Evolutionary conservation across 1,284 basidiomycete species (phyloP), one percentile per base, ranked within the genome.

Genomic region (Afroboletus lepidellus): DNA sequence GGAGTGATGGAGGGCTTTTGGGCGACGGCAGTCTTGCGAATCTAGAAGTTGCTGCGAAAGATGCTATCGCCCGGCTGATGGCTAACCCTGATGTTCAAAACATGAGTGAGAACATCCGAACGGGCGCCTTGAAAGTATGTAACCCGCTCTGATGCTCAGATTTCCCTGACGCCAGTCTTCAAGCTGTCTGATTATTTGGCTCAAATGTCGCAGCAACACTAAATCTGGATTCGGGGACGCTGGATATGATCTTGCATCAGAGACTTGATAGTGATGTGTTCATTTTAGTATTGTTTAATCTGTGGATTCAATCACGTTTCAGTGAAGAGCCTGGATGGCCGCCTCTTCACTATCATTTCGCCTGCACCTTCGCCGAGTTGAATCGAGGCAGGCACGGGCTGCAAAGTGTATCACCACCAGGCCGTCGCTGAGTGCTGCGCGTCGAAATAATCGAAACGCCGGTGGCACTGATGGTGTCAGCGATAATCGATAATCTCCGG

Each of bases 11-110:
- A 1, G 74, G 79, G 20, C 54, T 85, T 51, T 68, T 84, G 18
- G 85, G 81, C 18, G 81, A 90, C 61, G 86, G 87, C 21, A 89
- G 82, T 59, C 78, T 94, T 54, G 82, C 86, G 6, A 78, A 79
- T 29, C 60, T 95, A 23, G 94, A 97, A 73, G 69, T 74, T 34
- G 87, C 85, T 8, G 92, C 94, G 34, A 81, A 86, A 64, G 94
- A 97, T 62, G 84, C 88, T 3, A 79, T 94, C 25, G 73, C 83
- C 18, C 80, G 84, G 56, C 83, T 96, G 29, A 76, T 97, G 74
- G 81, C 90, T 0, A 95, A 95, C 65, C 92, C 92, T 2, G 92
- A 96, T 65, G 89, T 97, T 33, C 92, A 94, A 75, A 90, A 90
- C 60, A 77, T 92, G 16, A 90, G 87, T 2, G 92, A 95, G 64